These are phyloP conservation scores for Zoysia matrella DNA, from an alignment of 202 grass and related monocot species.

Conservation along the genomic window DNA sequence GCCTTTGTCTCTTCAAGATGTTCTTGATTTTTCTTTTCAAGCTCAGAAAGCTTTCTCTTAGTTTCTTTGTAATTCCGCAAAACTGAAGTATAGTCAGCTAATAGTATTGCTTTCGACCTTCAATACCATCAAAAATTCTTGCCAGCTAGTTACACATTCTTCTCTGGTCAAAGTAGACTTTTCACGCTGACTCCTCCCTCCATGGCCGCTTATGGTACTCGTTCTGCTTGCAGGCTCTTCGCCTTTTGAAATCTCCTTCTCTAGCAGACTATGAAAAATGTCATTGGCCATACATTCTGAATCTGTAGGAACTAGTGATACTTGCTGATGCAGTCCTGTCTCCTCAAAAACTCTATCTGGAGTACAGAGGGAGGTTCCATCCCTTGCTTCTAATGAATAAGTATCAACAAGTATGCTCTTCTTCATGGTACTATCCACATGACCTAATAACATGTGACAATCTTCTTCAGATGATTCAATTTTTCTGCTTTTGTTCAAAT, in stretches of 20 bases:
- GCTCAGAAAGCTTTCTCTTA: constrained; percentile 67
- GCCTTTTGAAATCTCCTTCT: constrained; percentile 23
- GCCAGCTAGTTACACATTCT: constrained; percentile 54
- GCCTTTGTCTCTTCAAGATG: constrained; percentile 64
- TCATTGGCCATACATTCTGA: constrained; percentile 17
- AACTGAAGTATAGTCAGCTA: constrained; percentile 71
- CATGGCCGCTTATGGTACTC: constrained; percentile 44
- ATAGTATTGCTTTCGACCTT: constrained; percentile 70
- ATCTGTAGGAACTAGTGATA: constrained; percentile 14
- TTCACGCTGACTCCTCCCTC: constrained; percentile 38
- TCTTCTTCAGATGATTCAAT: constrained; percentile 19
- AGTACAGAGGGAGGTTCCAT: neutral
- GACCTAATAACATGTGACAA: constrained; percentile 11
- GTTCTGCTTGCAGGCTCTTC: constrained; percentile 37
- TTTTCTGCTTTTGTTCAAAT: constrained; percentile 19
- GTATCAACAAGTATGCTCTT: neutral
- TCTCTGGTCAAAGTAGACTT: constrained; percentile 21
- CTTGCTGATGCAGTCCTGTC: constrained; percentile 10
- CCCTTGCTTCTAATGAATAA: constrained; percentile 9
- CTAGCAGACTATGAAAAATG: constrained; percentile 5
- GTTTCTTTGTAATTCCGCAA: constrained; percentile 81
- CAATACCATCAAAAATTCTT: constrained; percentile 59
- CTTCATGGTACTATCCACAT: constrained; percentile 16
- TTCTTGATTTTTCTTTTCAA: constrained; percentile 81
- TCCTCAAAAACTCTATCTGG: neutral